Evolutionary conservation across 805 yeast genomes (phyloP).

Genomic region (Pichia manshurica): DNA sequence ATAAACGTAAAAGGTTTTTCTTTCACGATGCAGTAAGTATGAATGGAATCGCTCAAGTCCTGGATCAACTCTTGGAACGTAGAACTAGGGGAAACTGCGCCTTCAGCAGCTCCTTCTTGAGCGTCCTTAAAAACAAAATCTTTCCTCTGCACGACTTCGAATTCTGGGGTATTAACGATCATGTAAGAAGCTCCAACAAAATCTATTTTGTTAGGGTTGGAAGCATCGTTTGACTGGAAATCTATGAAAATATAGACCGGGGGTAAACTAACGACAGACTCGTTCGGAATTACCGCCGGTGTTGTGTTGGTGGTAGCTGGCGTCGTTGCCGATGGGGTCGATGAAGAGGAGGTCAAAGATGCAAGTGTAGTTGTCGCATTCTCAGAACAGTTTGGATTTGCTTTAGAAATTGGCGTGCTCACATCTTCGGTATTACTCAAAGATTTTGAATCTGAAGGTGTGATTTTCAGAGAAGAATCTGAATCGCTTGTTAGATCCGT

Average conservation of each 20-base stretch:
- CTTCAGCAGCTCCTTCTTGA: background rate
- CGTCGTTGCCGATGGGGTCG: background rate
- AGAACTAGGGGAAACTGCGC: background rate
- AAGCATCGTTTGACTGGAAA: background rate
- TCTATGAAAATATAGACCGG: conserved; percentile 2
- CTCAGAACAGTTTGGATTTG: too few species aligned
- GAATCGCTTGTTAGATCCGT: too few species aligned
- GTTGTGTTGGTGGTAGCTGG: background rate
- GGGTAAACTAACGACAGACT: background rate
- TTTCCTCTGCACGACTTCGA: background rate
- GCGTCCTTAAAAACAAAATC: background rate
- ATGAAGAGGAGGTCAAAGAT: background rate
- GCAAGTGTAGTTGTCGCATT: background rate
- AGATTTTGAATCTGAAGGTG: too few species aligned
- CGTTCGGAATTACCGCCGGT: background rate
- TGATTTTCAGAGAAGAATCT: too few species aligned
- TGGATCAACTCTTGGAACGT: conserved; percentile 7
- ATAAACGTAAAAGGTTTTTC: conserved; percentile 56
- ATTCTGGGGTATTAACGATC: background rate
- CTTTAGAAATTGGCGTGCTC: too few species aligned
- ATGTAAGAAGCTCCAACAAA: conserved; percentile 5
- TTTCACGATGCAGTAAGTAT: conserved; percentile 7
- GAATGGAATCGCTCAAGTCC: conserved; percentile 10
- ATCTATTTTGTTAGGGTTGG: conserved; percentile 5
- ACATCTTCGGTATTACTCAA: too few species aligned